Base-by-base conservation (phyloP, 2,329 filamentous ascomycete genomes). In the Acrocalymma vagum region DNA sequence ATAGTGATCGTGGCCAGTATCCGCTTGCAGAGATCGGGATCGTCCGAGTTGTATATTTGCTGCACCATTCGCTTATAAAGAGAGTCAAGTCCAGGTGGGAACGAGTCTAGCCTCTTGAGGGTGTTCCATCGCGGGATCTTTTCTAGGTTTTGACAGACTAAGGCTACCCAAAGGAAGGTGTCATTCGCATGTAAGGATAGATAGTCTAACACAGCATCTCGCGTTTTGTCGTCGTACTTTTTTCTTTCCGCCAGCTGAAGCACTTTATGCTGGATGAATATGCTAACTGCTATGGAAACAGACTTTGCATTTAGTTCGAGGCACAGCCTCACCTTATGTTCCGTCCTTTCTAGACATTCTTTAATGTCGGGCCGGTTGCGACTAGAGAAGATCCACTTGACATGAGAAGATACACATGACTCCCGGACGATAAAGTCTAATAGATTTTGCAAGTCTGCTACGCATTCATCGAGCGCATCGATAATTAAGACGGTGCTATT, bases 61-160 rank as follows among this genome's bases (percentile, higher is more conserved):
- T 51, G 22, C 17, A 75, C 50, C 70, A 77, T 77, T 9, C 58
- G 56, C 1, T 45, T 2, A 32, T 78, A 78, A 1, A 77, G 42
- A 1, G 43, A 3, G 24, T 71, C 37, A 0, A 77, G 65, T 0
- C 67, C 67, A 1, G 56, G 42, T 4, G 72, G 73, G 26, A 74
- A 67, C 22, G 18, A 22, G 6, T 47, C 27, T 3, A 71, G 23
- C 39, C 45, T 43, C 13, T 37, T 27, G 2, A 38, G 26, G 6
- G 37, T 29, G 3, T 55, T 45, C 14, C 62, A 36, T 20, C 43
- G 25, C 6, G 29, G 10, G 4, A 52, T 36, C 2, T 58, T 38
- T 14, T 40, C 38, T 7, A 74, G 65, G 7, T 60, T 43, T 48
- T 71, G 39, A 39, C 58, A 72, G 7, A 73, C 70, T 29, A 38